A percentile compares a stretch with the other conserved stretches of the same genome.
Evolutionary conservation across 257 asterid species (phyloP).

Genomic region (Capsicum chinense): DNA sequence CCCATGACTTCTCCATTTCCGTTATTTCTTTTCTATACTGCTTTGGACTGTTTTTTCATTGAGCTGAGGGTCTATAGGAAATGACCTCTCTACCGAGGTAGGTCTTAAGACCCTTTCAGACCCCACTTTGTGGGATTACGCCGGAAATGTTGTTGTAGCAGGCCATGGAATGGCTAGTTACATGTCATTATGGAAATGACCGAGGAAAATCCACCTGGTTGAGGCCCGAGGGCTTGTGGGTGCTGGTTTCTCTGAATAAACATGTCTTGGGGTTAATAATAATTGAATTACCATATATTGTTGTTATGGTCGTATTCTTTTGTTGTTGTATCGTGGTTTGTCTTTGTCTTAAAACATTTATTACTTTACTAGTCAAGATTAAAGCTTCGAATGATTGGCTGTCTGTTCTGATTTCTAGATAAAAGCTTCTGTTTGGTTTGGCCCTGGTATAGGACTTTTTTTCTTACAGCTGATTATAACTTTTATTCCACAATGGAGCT

Average conservation of each 20-base stretch:
- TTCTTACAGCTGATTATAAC: background rate
- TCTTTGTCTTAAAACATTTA: background rate
- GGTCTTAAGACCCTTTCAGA: no score
- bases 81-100: no score
- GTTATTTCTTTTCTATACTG: no score
- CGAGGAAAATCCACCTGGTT: background rate
- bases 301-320: background rate
- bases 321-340: background rate
- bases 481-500: background rate
- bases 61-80: no score
- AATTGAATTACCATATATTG: background rate
- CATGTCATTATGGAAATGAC: background rate
- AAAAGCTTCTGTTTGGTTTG: background rate
- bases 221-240: conserved; percentile 1
- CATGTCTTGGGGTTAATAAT: background rate
- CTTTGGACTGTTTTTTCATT: no score
- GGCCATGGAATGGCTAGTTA: background rate
- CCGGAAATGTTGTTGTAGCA: background rate
- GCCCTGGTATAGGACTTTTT: background rate
- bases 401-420: background rate
- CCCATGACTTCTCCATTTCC: no score
- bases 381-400: background rate
- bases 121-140: no score
- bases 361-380: background rate
- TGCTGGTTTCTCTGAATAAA: background rate